Percentiles rank a stretch among this genome's conserved stretches.
These are phyloP conservation scores for Candida mesenterica DNA, from an alignment of 1,139 yeast species.

Conservation along the genomic window DNA sequence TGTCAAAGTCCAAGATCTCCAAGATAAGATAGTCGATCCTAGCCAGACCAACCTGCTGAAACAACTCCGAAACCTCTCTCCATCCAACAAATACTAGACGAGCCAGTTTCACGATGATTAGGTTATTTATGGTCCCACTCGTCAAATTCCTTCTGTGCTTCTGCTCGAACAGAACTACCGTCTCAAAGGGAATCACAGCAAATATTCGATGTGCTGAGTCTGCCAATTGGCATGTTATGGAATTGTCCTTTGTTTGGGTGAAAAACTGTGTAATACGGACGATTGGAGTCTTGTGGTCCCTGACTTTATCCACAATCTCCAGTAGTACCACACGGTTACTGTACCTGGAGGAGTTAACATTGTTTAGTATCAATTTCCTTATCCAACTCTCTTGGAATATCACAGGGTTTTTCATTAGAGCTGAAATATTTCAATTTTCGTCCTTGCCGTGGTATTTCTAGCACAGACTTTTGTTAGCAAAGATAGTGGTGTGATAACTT, in stretches of 20 bases:
- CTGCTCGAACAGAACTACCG: slow-evolving; percentile 31
- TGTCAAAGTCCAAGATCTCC: slow-evolving; percentile 25
- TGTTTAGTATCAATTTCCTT: slow-evolving; percentile 8
- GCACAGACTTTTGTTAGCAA: no score
- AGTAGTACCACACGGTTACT: slow-evolving; percentile 5
- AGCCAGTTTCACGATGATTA: slow-evolving; percentile 27
- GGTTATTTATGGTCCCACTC: slow-evolving; percentile 23
- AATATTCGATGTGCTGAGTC: slow-evolving; percentile 33
- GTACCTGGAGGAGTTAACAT: slow-evolving; percentile 10
- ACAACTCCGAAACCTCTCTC: slow-evolving; percentile 3
- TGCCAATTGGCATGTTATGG: slow-evolving; percentile 29
- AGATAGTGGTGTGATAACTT: no score
- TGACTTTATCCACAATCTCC: slow-evolving; percentile 3
- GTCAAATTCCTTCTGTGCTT: slow-evolving; percentile 33
- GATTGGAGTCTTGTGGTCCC: slow-evolving; percentile 20
- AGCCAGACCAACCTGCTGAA: neutral
- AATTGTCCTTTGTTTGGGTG: slow-evolving; percentile 17
- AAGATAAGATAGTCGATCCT: slow-evolving; percentile 20
- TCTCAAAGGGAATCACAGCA: slow-evolving; percentile 28
- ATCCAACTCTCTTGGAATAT: slow-evolving; percentile 27
- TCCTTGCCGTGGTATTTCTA: no score
- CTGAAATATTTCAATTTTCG: no score
- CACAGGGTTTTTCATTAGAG: slow-evolving; percentile 19
- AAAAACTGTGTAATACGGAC: slow-evolving; percentile 29
- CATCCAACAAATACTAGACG: slow-evolving; percentile 22